Base-by-base conservation (phyloP, 768 basidiomycete genomes). In the Lepiota subincarnata region DNA sequence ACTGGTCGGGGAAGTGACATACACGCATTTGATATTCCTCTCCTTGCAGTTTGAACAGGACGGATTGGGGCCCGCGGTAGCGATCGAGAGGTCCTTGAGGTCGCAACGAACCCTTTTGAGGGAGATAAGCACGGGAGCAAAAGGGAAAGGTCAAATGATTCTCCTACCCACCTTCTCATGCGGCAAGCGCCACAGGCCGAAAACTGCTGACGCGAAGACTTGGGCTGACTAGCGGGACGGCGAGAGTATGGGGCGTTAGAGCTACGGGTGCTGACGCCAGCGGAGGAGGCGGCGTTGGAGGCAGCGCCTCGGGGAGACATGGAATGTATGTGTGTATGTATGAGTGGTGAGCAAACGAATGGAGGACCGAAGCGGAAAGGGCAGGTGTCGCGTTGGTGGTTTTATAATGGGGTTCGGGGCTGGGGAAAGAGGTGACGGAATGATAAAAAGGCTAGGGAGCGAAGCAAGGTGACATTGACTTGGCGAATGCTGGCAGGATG, bases 171-270 rank as follows among this genome's bases (percentile, higher is more conserved):
- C 86, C 94, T 81, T 66, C 94, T 72, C 83, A 90, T 90, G 56
- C 92, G 84, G 69, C 94, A 97, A 26, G 92, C 91, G 53, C 92
- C 92, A 66, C 94, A 96, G 6, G 93, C 93, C n/a, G 88, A 89
- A 70, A 91, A 92, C 61, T 96, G 90, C 61, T 89, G 86, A 56
- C 89, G 73, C 2, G 83, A 79, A 24, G 89, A 88, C 66, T 90
- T 90, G 51, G 87, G 81, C 53, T 84, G 80, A n/a, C 75, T 76
- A 3, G 77, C 61, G 6, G 79, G 67, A 18, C 83, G 77, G 36
- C 83, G 81, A 12, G 71, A 67, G 64, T 76, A 77, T 28, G 73
- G 74, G 26, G 75, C 60, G 35, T 70, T 66, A 22, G 69, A 13
- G 31, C 57, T 41, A 50, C 60, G 52, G 70, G 69, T 19, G 63